Base-by-base conservation (phyloP, 768 basidiomycete genomes). In the Suillus luteus region DNA sequence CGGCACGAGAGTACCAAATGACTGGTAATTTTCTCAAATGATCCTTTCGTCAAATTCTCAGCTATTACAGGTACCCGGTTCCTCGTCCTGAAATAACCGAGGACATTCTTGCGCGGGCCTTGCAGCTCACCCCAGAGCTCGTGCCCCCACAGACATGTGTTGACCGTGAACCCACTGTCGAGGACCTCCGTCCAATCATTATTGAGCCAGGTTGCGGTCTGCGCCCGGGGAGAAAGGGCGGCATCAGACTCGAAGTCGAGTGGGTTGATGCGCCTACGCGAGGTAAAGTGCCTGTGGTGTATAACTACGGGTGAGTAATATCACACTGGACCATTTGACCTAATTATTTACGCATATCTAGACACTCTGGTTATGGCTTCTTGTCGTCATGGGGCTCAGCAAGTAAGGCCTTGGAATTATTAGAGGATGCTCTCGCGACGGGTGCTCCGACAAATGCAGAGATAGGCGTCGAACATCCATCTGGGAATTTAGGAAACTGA, bases 311-410 rank as follows among this genome's bases (percentile, higher is more conserved):
- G 84, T 87, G 70, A 70, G 82, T 74, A 6, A 22, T 24, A 27
- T 60, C 17, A 19, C 35, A n/a, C 49, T 15, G 40, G 3, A 0
- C 41, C 38, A 3, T 24, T 19, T 67, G 1, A n/a, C 59, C 43
- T 61, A 3, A 22, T 33, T 22, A 54, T 46, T 55, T 5, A 2
- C 7, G 24, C 8, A 46, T 35, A 37, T 60, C 15, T 55, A 87
- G 87, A 51, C 89, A 91, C 70, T 81, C 82, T 8, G 88, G 89
- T 10, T 83, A 80, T 65, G 88, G 87, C 1, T 90, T 82, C 65
- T 84, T 86, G 64, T 80, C 84, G 3, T 87, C 86, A 0, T 90
- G 87, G 88, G 88, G 86, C 1, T 85, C 82, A 3, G 88, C 89
- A 9, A 76, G 75, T 4, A 75, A 80, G 12, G 86, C 82, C 0